Evolutionary conservation across 2,329 filamentous ascomycete species (phyloP).

Genomic region (Penicillium paneum): DNA sequence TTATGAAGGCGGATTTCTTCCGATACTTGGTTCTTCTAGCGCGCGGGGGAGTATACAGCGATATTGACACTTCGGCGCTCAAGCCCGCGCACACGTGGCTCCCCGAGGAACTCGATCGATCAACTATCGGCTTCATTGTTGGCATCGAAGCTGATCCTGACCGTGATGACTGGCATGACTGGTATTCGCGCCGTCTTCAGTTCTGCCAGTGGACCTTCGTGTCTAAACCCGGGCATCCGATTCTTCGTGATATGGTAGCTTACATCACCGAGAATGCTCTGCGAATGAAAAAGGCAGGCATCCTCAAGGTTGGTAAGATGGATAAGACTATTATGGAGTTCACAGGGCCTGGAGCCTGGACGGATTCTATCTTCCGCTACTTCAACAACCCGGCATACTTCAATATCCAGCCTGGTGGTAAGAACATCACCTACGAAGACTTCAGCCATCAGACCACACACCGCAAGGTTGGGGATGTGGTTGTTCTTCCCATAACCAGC

Average conservation of each 20-base stretch:
- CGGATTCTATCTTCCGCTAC: constrained; percentile 84
- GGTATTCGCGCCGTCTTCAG: constrained; percentile 94
- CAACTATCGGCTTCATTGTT: constrained; percentile 78
- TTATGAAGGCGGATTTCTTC: constrained; percentile 77
- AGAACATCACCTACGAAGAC: constrained; percentile 76
- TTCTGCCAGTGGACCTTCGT: constrained; percentile 99
- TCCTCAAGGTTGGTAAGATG: constrained; percentile 58
- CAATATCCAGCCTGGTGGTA: constrained; percentile 64
- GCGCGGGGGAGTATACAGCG: constrained; percentile 78
- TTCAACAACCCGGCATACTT: constrained; percentile 91
- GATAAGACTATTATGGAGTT: constrained; percentile 85
- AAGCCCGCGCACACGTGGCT: constrained; percentile 85
- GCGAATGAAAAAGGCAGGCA: constrained; percentile 64
- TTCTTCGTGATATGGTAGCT: constrained; percentile 81
- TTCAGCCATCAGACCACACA: constrained; percentile 83
- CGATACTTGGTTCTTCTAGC: constrained; percentile 72
- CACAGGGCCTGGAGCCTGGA: constrained; percentile 93
- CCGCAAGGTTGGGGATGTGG: constrained; percentile 88
- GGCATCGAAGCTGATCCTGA: constrained; percentile 97
- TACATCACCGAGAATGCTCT: constrained; percentile 82
- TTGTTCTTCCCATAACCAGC: constrained; percentile 91
- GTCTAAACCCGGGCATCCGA: constrained; percentile 87
- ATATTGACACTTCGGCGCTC: constrained; percentile 87
- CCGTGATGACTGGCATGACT: constrained; percentile 84
- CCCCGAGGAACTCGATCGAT: constrained; percentile 70